phyloP scores from a whole-genome alignment of 257 asterid species.

The Thymus quinquecostatus region DNA sequence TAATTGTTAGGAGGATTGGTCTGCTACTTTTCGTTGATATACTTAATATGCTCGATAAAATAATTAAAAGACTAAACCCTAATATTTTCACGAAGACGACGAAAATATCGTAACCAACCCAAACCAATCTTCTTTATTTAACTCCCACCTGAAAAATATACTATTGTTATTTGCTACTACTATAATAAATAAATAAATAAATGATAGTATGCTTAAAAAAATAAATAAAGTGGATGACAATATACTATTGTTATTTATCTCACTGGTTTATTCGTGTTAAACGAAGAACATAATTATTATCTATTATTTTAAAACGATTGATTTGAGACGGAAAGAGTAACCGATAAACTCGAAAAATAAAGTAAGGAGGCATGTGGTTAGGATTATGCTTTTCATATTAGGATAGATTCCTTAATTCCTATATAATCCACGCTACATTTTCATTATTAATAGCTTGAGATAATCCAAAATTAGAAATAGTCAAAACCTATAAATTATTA shows the following conservation, averaged over 20 bases:
- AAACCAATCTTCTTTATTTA: constrained; percentile 12
- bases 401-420: background rate
- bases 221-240: constrained; percentile 13
- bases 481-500: too few species aligned
- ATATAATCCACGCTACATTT: background rate
- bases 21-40: too few species aligned
- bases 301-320: too few species aligned
- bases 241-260: constrained; percentile 20
- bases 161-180: too few species aligned
- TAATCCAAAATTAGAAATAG: too few species aligned
- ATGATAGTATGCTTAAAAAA: background rate
- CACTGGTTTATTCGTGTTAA: background rate
- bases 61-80: too few species aligned
- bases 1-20: too few species aligned
- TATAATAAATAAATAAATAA: background rate
- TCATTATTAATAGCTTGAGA: too few species aligned
- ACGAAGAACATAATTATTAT: too few species aligned
- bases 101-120: constrained; percentile 12
- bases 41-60: too few species aligned
- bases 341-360: too few species aligned
- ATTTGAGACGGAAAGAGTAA: too few species aligned
- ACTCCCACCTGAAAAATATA: constrained; percentile 20
- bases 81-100: background rate
- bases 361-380: background rate
- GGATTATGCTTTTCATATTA: background rate